Evolutionary conservation across 352 stramenopile genomes (phyloP), one percentile per base, ranked within the genome.

Genomic region (Halophytophthora polymorphica): DNA sequence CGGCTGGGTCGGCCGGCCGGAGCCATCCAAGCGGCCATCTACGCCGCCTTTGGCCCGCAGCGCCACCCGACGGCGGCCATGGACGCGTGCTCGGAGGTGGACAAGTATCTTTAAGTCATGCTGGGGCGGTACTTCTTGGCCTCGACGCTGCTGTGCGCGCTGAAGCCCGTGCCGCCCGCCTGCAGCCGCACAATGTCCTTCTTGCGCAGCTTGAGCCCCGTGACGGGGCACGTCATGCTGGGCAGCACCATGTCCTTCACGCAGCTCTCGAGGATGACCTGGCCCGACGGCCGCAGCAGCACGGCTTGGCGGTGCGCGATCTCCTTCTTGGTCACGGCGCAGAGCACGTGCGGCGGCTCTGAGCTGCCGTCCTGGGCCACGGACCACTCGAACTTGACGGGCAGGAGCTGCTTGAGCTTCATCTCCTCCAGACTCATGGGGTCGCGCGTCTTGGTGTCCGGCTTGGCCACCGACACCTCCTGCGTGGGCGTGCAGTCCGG

Each of bases 341-440:
- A 93, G 34, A 88, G 58, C 45, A 90, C 76, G 41, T 80, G 61
- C 36, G 53, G 56, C 34, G 45, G 31, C 23, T 75, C 60, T 22
- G 69, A 67, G 6, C 50, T 25, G 15, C 43, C 25, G 22, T 50
- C 50, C 1, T 58, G 46, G 11, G 31, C 43, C n/a, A 46, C 39
- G 34, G 76, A 64, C 77, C 84, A 91, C 33, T 90, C 78, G 38
- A 93, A 85, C 58, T 95, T 90, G 49, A 91, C 68, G 0, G 84
- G 84, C 82, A 95, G 90, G 23, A 95, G 58, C 50, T 95, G 80
- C 53, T 95, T 95, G 55, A 93, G 73, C 61, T 91, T 92, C 65
- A 95, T 78, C 45, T 79, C 64, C 13, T 90, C 77, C 15, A 82
- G 61, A 67, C 78, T 88, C 84, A 95, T 95, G 14, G 84, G 84